Conservation (phyloP, 257 asterid genomes). For the Nicotiana benthamiana region DNA sequence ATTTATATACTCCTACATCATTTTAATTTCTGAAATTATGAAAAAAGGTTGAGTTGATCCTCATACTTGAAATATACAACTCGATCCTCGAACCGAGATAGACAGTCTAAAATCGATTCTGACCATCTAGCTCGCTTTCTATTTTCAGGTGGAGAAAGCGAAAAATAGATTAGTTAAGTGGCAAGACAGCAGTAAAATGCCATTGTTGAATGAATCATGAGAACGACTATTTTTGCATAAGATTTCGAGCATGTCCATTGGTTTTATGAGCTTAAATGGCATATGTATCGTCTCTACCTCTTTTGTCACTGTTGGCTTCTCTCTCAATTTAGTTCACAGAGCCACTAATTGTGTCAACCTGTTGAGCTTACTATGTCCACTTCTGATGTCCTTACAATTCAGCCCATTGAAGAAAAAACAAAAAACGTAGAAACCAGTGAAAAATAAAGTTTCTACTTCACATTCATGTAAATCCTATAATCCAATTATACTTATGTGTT, state of each 20-base stretch:
- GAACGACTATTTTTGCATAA: neutral
- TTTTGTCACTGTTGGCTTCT: neutral
- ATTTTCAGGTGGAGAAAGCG: slow-evolving; percentile 4
- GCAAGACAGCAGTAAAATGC: neutral
- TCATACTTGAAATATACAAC: no score
- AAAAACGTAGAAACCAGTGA: neutral
- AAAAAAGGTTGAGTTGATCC: no score
- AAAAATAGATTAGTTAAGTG: slow-evolving; percentile 10
- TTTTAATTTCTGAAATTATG: no score
- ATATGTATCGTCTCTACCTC: neutral
- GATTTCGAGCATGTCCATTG: neutral
- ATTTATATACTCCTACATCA: no score
- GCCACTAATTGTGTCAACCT: neutral
- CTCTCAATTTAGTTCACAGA: no score
- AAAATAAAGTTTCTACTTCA: neutral
- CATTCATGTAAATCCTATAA: no score
- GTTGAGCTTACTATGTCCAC: no score
- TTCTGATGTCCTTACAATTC: no score
- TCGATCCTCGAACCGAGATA: no score
- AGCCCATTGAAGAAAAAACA: neutral
- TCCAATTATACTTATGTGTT: no score
- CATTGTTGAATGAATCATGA: neutral
- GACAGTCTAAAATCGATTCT: neutral
- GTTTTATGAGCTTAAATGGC: neutral
- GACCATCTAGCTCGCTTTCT: neutral